Evolutionary conservation across 257 asterid species (phyloP).

Genomic region (Lavandula angustifolia): DNA sequence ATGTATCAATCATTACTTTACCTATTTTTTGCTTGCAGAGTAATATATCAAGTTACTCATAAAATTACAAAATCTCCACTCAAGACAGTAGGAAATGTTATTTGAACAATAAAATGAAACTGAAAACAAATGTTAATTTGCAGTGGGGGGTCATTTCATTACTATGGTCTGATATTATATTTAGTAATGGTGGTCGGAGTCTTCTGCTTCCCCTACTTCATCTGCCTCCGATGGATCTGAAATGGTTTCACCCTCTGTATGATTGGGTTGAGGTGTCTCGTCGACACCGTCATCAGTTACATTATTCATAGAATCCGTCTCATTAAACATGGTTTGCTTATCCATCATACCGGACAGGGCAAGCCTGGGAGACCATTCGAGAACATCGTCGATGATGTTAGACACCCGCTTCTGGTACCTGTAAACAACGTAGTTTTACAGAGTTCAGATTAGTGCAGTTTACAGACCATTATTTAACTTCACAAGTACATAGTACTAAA

Average conservation of each 20-base stretch:
- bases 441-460: slow-evolving; percentile 8
- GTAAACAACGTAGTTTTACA: slow-evolving; percentile 26
- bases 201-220: slow-evolving; percentile 40
- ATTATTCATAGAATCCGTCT: no score
- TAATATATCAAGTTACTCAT: slow-evolving; percentile 23
- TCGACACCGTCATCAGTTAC: slow-evolving; percentile 48
- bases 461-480: no score
- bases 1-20: not conserved
- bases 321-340: slow-evolving; percentile 59
- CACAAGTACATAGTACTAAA: no score
- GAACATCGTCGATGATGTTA: slow-evolving; percentile 93
- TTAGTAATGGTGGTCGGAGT: slow-evolving; percentile 37
- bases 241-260: slow-evolving; percentile 39
- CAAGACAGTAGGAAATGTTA: slow-evolving; percentile 27
- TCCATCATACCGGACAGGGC: slow-evolving; percentile 98
- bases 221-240: slow-evolving; percentile 44
- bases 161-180: slow-evolving; percentile 31
- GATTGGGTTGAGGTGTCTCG: slow-evolving; percentile 32
- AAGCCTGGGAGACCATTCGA: slow-evolving; percentile 94
- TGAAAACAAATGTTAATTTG: slow-evolving; percentile 3
- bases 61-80: slow-evolving; percentile 40
- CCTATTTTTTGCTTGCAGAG: not conserved
- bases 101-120: slow-evolving; percentile 13
- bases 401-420: slow-evolving; percentile 97
- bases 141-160: slow-evolving; percentile 20